Base-by-base conservation (phyloP, 1,284 basidiomycete species). In the Hemileia vastatrix region DNA sequence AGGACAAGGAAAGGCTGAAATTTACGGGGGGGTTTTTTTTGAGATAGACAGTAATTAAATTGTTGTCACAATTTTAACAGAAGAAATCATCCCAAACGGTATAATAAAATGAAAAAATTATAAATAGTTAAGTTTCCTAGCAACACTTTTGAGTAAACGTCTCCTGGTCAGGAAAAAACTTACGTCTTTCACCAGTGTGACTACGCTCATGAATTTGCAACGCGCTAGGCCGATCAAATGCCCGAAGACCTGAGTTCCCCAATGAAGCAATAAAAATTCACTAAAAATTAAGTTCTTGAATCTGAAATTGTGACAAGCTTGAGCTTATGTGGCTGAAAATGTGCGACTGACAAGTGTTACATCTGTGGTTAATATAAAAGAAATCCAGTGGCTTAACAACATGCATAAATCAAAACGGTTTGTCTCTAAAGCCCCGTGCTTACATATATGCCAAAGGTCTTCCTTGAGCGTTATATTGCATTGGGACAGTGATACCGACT, bases 391-490 rank as follows among this genome's bases (percentile, higher is more conserved):
- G n/a, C n/a, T n/a, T n/a, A n/a, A n/a, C n/a, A n/a, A n/a, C n/a
- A n/a, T n/a, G n/a, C n/a, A n/a, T n/a, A n/a, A n/a, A n/a, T n/a
- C n/a, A n/a, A n/a, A n/a, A n/a, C n/a, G n/a, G n/a, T n/a, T n/a
- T n/a, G n/a, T n/a, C n/a, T n/a, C n/a, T n/a, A n/a, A 9, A 24
- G 13, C n/a, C 6, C 4, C 11, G 13, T 9, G 48, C 58, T 54
- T 2, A 61, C 58, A 61, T 61, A 31, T 61, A 61, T 23, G 58
- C 51, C 58, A 61, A 54, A 48, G 58, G 58, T 23, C 58, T 53
- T 32, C 58, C 58, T 49, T 61, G 58, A 27, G 58, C 58, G 44
- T 61, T 61, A 27, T 61, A 61, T 54, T 61, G 58, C 52, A 61
- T 61, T 27, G 51, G 33, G 40, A 50, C 58, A 6, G 58, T n/a